phyloP scores from a whole-genome alignment of 2,329 filamentous ascomycete genomes.

The Chaetomium olivaceum region DNA sequence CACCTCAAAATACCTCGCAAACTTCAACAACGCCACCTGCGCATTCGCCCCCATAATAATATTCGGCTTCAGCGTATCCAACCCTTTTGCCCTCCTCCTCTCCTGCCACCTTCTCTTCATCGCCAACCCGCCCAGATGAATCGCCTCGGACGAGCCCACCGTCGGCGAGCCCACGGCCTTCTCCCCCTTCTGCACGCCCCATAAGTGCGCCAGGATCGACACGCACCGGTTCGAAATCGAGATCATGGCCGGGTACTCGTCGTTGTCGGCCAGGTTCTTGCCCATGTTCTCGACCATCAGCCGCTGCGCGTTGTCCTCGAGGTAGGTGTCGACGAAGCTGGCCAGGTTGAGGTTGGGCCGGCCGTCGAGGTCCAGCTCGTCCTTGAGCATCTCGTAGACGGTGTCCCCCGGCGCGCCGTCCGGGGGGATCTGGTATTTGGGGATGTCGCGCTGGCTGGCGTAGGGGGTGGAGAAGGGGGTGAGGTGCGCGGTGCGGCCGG shows the following conservation, averaged over 20 bases:
- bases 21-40: constrained; percentile 72
- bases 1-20: constrained; percentile 73
- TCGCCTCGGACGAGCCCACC: constrained; percentile 70
- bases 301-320: constrained; percentile 65
- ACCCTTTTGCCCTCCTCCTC: constrained; percentile 58
- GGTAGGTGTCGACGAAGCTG: constrained; percentile 70
- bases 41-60: constrained; percentile 75
- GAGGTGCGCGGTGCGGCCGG: constrained; percentile 50
- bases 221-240: constrained; percentile 67
- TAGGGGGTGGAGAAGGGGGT: constrained; percentile 62
- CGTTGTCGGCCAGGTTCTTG: constrained; percentile 73
- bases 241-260: constrained; percentile 60
- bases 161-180: constrained; percentile 69
- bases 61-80: constrained; percentile 65
- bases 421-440: constrained; percentile 60
- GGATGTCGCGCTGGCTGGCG: constrained; percentile 54
- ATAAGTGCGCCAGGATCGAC: constrained; percentile 67
- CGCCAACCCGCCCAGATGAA: constrained; percentile 68
- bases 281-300: constrained; percentile 68
- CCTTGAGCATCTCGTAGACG: constrained; percentile 64
- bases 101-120: constrained; percentile 78
- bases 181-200: constrained; percentile 62
- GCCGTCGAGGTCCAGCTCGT: constrained; percentile 65
- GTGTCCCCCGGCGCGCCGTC: constrained; percentile 61
- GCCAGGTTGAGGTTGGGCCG: constrained; percentile 68